phyloP scores from a whole-genome alignment of 768 basidiomycete genomes.

The Cystobasidium ongulense region DNA sequence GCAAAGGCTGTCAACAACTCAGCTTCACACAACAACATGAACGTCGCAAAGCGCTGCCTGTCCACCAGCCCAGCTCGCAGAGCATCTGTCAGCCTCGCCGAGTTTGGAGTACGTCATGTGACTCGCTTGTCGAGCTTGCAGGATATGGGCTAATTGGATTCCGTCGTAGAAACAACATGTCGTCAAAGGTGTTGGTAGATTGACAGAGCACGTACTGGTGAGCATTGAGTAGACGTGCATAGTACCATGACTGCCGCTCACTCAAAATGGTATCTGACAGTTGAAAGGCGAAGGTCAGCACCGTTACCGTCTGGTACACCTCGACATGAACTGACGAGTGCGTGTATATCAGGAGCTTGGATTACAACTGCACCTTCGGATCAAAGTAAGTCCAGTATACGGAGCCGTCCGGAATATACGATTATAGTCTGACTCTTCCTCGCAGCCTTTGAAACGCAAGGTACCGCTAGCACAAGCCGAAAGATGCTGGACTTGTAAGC shows the following conservation, averaged over 20 bases:
- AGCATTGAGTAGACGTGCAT: neutral
- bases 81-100: neutral
- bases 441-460: neutral
- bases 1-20: no score
- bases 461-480: neutral
- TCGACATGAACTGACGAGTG: neutral
- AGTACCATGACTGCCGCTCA: neutral
- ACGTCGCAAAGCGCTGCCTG: neutral
- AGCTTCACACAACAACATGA: no score
- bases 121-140: neutral
- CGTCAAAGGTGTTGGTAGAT: conserved; percentile 30
- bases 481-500: conserved; percentile 30
- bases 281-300: conserved; percentile 25
- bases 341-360: conserved; percentile 6
- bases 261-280: neutral
- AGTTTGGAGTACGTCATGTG: conserved; percentile 24
- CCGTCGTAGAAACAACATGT: conserved; percentile 30
- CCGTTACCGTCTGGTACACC: neutral
- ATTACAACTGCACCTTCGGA: conserved; percentile 22
- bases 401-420: neutral
- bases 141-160: neutral
- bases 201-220: conserved; percentile 28
- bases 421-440: neutral
- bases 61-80: neutral
- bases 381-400: neutral